A percentile compares a stretch with the other conserved stretches of the same genome.
phyloP scores from a whole-genome alignment of 805 yeast genomes.

The Hanseniaspora guilliermondii region DNA sequence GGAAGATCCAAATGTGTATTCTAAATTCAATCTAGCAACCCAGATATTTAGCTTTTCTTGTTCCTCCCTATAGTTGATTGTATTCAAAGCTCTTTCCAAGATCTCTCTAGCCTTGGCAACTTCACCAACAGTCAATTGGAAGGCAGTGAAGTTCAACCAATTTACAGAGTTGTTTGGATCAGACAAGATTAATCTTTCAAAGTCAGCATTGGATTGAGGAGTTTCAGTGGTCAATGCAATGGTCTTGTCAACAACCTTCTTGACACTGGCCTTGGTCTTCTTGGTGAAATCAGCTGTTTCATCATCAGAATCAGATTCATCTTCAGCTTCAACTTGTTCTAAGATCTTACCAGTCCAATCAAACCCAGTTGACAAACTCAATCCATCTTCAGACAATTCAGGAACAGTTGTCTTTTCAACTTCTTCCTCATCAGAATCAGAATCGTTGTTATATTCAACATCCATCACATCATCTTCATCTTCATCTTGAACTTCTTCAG shows the following conservation, averaged over 20 bases:
- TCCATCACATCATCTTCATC: conserved; percentile 24
- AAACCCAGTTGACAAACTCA: conserved; percentile 67
- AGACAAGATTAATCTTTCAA: conserved; percentile 82
- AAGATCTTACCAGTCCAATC: conserved; percentile 91
- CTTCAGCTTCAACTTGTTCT: conserved; percentile 59
- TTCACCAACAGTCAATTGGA: conserved; percentile 89
- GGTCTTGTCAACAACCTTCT: conserved; percentile 62
- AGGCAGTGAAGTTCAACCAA: conserved; percentile 98
- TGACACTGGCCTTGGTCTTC: conserved; percentile 29
- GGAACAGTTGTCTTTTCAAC: conserved; percentile 21
- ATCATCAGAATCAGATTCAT: conserved; percentile 39
- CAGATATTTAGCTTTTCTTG: conserved; percentile 86
- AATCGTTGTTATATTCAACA: conserved; percentile 25
- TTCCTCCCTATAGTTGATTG: conserved; percentile 83
- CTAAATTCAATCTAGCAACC: conserved; percentile 90
- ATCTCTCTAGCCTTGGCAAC: conserved; percentile 88
- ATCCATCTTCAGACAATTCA: conserved; percentile 34
- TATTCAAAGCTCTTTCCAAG: conserved; percentile 82
- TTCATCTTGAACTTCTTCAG: conserved; percentile 28
- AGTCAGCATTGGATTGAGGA: conserved; percentile 85
- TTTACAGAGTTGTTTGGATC: conserved; percentile 84
- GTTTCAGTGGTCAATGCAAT: conserved; percentile 71
- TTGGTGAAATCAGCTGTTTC: conserved; percentile 33
- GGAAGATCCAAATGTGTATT: conserved; percentile 79
- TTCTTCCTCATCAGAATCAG: conserved; percentile 25